Evolutionary conservation across 345 rosid genomes (phyloP), one percentile per base, ranked within the genome.

Genomic region (Aquilaria malaccensis): DNA sequence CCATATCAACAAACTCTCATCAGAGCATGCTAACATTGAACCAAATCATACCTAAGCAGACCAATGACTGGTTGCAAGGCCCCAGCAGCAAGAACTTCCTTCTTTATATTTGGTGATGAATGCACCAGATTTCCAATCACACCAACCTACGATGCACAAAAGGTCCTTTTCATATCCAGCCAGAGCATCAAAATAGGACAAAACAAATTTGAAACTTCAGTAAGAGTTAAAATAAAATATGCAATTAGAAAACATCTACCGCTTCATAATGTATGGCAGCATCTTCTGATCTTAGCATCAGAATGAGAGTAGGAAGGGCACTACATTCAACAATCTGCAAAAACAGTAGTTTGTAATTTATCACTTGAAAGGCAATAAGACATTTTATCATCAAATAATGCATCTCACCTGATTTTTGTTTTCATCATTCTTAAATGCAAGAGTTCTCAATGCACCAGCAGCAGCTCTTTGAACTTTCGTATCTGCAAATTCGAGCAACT

Each of bases 211-310:
- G 55, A 32, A 68, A 31, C 33, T 61, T 46, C 15, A 58, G 46
- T 61, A 66, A 43, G 46, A 52, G 29, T 33, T 22, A 47, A 49
- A 3, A 67, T 30, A 33, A n/a, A 41, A 32, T 11, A 41, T 45
- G 63, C 43, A 37, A 3, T 56, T 11, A 29, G 9, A 55, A 33
- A 72, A 63, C 30, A 71, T 52, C 70, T 83, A 94, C 99, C 77
- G 95, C 96, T 81, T 94, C 99, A 81, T 94, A 94, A 74, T 94
- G 99, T 72, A 94, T 94, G 58, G 95, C 97, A 80, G 96, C 80
- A 79, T 88, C 99, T 74, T 94, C 97, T 45, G 99, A 94, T 69
- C 92, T 79, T 67, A 94, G 79, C 99, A 94, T 94, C 58, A 90
- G 69, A 68, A 94, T 94, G 64, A 94, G 97, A 4, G 89, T 86